These are phyloP conservation scores for Pythium sukuiense DNA, from an alignment of 352 stramenopile genomes.

Conservation along the genomic window DNA sequence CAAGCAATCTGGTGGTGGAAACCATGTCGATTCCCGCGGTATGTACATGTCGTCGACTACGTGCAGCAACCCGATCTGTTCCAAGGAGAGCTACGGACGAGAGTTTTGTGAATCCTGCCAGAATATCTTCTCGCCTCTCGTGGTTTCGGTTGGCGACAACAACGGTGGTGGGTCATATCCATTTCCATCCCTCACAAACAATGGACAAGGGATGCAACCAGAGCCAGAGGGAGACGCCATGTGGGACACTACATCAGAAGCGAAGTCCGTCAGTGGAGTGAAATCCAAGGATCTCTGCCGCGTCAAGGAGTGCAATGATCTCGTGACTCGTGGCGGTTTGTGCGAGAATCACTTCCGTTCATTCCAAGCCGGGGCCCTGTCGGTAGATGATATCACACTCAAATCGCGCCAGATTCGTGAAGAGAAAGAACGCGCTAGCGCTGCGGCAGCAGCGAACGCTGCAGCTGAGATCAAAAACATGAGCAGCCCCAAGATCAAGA, in stretches of 20 bases:
- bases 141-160: slow-evolving; percentile 41
- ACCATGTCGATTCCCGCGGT: slow-evolving; percentile 1
- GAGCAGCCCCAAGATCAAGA: slow-evolving; percentile 35
- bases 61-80: slow-evolving; percentile 64
- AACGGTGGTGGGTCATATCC: slow-evolving; percentile 24
- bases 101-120: slow-evolving; percentile 68
- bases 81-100: slow-evolving; percentile 46
- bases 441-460: slow-evolving; percentile 15
- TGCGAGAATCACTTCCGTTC: slow-evolving; percentile 49
- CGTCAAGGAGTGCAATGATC: slow-evolving; percentile 36
- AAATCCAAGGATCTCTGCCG: slow-evolving; percentile 38
- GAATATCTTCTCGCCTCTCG: slow-evolving; percentile 54
- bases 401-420: slow-evolving; percentile 34
- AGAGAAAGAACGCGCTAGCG: slow-evolving; percentile 21
- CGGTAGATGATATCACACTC: slow-evolving; percentile 62
- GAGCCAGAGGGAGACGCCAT: slow-evolving; percentile 29
- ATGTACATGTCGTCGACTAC: slow-evolving; percentile 20
- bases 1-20: slow-evolving; percentile 12
- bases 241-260: slow-evolving; percentile 22
- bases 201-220: slow-evolving; percentile 18
- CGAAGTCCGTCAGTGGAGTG: slow-evolving; percentile 6
- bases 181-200: slow-evolving; percentile 19
- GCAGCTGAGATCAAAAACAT: slow-evolving; percentile 30
- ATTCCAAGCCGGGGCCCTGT: slow-evolving; percentile 51
- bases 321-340: slow-evolving; percentile 35